Percentiles rank a stretch among this genome's conserved stretches.
Conservation (phyloP, 2,329 filamentous ascomycete genomes). For the Trichoderma afroharzianum region DNA sequence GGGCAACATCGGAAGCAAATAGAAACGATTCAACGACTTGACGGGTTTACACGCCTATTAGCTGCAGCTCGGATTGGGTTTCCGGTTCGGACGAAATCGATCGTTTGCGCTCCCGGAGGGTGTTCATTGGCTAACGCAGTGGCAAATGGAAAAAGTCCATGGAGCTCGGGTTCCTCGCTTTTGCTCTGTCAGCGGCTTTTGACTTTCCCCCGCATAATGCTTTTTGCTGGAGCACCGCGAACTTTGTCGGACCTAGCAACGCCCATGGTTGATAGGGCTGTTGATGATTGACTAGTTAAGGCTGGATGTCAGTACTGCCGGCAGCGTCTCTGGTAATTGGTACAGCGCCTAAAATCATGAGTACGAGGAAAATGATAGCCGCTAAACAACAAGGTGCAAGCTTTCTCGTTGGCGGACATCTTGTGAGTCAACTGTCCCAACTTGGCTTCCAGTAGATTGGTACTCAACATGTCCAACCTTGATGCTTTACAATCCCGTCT, state of each 20-base stretch:
- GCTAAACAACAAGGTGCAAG: neutral
- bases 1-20: slow-evolving; percentile 5
- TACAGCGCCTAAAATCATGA: neutral
- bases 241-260: neutral
- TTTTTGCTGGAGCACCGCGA: neutral
- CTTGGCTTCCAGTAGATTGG: neutral
- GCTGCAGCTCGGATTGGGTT: neutral
- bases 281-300: neutral
- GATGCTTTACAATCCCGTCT: neutral
- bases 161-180: slow-evolving; percentile 8
- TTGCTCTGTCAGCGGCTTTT: slow-evolving; percentile 9
- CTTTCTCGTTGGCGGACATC: neutral
- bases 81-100: neutral
- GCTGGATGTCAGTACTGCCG: neutral
- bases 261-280: neutral
- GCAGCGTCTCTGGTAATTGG: neutral
- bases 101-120: neutral
- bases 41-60: neutral
- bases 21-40: neutral
- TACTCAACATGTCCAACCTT: neutral
- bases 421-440: neutral
- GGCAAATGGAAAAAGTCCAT: slow-evolving; percentile 6
- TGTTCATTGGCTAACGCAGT: neutral
- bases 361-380: neutral
- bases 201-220: slow-evolving; percentile 3